Base-by-base conservation (phyloP, 352 stramenopile genomes). In the Phytopythium litorale region DNA sequence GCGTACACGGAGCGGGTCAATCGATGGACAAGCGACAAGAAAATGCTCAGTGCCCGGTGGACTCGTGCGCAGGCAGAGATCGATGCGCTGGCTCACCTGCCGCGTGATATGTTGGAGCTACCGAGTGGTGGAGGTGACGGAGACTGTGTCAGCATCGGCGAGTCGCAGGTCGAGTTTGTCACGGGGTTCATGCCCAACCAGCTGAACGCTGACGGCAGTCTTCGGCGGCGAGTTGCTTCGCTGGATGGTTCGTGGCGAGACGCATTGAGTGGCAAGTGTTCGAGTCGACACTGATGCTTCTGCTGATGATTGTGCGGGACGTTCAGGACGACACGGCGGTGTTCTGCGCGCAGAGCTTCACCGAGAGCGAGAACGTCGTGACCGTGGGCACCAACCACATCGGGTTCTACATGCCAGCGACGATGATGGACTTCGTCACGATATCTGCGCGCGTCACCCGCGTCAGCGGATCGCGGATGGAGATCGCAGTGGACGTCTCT, bases 341-440 rank as follows among this genome's bases (percentile, higher is more conserved):
- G 33, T 84, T 85, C 55, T 89, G 77, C 21, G 79, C 75, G 25
- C 67, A 71, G 58, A 75, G 60, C 23, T 87, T 89, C 60, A 83
- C 77, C 0, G 78, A 76, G 42, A 89, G 82, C 70, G 70, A 73
- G 58, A 71, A 70, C 37, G 81, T 88, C 70, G 72, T 82, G 40
- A 88, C 74, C 7, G 72, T 81, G 55, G 71, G 68, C 25, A 75
- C 79, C 53, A 76, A 69, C 59, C 79, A 65, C 30, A 54, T 84
- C 32, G 66, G 70, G 25, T 86, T 88, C 61, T 74, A 76, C 56
- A 56, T 86, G 60, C 76, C 77, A 28, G 71, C 87, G 49, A 67
- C 64, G 1, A 63, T 70, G 25, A 61, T 69, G 12, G 73, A 84
- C 37, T 60, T 86, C 48, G 64, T 83, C n/a, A 79, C 67, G n/a